These are phyloP conservation scores for Cercophora scortea DNA, from an alignment of 495 filamentous ascomycete species.

Conservation along the genomic window DNA sequence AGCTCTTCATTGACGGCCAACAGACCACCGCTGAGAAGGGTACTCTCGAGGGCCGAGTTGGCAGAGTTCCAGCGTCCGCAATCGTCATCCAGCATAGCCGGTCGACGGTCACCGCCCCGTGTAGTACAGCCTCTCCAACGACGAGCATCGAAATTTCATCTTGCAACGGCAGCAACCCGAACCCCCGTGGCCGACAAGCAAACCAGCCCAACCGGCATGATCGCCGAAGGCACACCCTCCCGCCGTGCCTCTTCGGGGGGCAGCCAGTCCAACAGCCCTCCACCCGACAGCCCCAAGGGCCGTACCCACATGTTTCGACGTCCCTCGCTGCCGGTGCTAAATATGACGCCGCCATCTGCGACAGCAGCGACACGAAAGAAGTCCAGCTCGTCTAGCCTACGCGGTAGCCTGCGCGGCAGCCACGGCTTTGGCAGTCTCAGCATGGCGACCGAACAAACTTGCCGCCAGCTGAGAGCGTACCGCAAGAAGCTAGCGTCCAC, in stretches of 20 bases:
- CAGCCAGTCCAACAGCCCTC: constrained; percentile 35
- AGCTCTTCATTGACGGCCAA: constrained; percentile 34
- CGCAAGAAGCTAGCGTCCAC: constrained; percentile 69
- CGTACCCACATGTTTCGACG: constrained; percentile 33
- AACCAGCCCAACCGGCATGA: constrained; percentile 18
- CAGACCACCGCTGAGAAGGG: constrained; percentile 59
- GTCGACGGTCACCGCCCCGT: constrained; percentile 56
- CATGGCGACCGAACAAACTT: constrained; percentile 71
- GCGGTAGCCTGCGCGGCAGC: constrained; percentile 13
- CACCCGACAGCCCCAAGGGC: constrained; percentile 36
- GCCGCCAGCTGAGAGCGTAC: constrained; percentile 70
- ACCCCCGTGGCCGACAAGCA: constrained; percentile 28
- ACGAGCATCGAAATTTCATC: constrained; percentile 31
- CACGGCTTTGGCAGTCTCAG: constrained; percentile 57
- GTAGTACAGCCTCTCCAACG: constrained; percentile 28
- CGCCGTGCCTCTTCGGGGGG: constrained; percentile 29
- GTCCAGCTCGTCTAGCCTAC: constrained; percentile 6
- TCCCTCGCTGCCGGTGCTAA: constrained; percentile 52
- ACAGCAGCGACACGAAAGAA: constrained; percentile 35
- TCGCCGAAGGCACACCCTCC: constrained; percentile 31
- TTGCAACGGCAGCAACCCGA: constrained; percentile 21
- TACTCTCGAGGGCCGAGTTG: constrained; percentile 69
- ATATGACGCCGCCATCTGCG: constrained; percentile 43
- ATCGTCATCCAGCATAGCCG: constrained; percentile 39
- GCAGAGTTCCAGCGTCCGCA: constrained; percentile 64